phyloP scores from a whole-genome alignment of 2,329 filamentous ascomycete species.

The Aspergillus pseudoglaucus region DNA sequence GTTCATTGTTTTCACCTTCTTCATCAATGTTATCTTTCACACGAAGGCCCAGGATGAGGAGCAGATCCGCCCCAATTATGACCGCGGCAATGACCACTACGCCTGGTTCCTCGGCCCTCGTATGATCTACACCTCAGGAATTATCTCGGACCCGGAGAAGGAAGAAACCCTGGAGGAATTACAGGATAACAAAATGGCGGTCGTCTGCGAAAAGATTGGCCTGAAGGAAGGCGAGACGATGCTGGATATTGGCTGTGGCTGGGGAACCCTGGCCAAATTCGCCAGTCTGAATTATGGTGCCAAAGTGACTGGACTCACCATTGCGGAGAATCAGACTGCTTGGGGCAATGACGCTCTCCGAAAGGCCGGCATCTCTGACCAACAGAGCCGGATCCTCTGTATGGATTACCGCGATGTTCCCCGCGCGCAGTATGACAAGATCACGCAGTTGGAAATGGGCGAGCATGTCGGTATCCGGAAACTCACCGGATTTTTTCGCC shows the following conservation, averaged over 20 bases:
- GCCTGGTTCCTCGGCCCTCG: slow-evolving; percentile 30
- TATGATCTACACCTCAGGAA: slow-evolving; percentile 30
- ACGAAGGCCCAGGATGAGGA: slow-evolving; percentile 25
- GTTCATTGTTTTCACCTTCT: slow-evolving; percentile 24
- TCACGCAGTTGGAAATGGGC: slow-evolving; percentile 87
- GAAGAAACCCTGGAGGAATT: slow-evolving; percentile 29
- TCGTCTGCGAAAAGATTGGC: slow-evolving; percentile 84
- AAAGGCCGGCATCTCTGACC: slow-evolving; percentile 66
- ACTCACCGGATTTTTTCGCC: slow-evolving; percentile 65
- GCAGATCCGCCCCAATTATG: slow-evolving; percentile 27
- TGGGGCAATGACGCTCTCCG: slow-evolving; percentile 82
- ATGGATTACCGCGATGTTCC: slow-evolving; percentile 91
- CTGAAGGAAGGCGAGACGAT: slow-evolving; percentile 68
- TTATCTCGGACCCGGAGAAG: slow-evolving; percentile 21
- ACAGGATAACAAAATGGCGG: slow-evolving; percentile 81
- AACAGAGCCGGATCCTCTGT: slow-evolving; percentile 79
- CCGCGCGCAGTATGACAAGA: slow-evolving; percentile 73
- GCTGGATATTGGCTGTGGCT: slow-evolving; percentile 86
- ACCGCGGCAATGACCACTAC: slow-evolving; percentile 28
- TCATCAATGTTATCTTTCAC: slow-evolving; percentile 22
- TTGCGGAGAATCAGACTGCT: slow-evolving; percentile 81
- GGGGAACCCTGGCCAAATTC: slow-evolving; percentile 83
- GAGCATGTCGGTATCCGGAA: slow-evolving; percentile 87
- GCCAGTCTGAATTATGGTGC: slow-evolving; percentile 80
- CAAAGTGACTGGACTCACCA: slow-evolving; percentile 62